Conservation (phyloP, 23 red algal genomes). For the Gracilaria caudata region DNA sequence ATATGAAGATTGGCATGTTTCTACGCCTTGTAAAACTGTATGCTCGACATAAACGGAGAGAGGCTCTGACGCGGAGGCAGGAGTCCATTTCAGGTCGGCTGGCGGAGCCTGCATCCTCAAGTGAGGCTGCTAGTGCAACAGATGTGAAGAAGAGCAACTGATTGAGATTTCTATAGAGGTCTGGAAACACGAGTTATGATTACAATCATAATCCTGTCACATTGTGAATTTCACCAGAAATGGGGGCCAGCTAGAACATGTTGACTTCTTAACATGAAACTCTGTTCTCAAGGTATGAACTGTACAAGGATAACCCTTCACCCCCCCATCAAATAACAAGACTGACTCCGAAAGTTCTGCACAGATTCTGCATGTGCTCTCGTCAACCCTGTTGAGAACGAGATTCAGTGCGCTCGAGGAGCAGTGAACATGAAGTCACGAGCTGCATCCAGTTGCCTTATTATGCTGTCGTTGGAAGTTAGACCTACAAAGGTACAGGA, state of each 20-base stretch:
- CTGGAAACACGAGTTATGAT: too few species aligned
- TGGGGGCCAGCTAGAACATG: too few species aligned
- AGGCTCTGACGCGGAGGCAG: slow-evolving; percentile 10
- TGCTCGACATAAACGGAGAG: slow-evolving; percentile 6
- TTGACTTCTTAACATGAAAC: not conserved
- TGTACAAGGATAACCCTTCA: not conserved
- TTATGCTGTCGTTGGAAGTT: too few species aligned
- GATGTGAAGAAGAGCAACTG: not conserved
- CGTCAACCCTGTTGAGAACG: too few species aligned
- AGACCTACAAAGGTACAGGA: too few species aligned
- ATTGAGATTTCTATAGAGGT: not conserved
- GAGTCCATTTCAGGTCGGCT: not conserved
- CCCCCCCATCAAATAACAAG: too few species aligned
- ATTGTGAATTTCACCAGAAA: not conserved
- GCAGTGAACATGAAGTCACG: too few species aligned
- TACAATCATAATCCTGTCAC: too few species aligned
- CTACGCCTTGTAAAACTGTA: slow-evolving; percentile 27
- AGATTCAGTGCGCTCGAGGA: too few species aligned
- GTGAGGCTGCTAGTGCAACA: not conserved
- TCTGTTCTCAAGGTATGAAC: not conserved
- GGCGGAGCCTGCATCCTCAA: not conserved
- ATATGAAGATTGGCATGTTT: slow-evolving; percentile 26
- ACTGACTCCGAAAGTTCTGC: too few species aligned
- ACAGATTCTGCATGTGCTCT: too few species aligned
- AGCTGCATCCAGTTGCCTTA: too few species aligned